phyloP scores from a whole-genome alignment of 1,284 basidiomycete genomes.

The Acaromyces ingoldii region DNA sequence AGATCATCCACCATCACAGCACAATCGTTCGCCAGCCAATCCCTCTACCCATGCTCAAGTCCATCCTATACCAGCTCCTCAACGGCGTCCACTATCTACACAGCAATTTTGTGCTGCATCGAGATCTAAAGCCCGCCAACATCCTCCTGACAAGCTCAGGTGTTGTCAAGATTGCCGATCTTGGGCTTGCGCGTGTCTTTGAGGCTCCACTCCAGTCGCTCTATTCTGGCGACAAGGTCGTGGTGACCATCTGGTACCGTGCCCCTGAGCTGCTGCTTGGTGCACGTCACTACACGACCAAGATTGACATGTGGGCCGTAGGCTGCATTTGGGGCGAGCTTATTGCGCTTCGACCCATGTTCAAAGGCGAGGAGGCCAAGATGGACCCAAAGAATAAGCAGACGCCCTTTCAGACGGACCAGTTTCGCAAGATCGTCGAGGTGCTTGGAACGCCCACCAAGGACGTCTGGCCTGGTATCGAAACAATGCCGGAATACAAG shows the following conservation, averaged over 20 bases:
- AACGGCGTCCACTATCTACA: conserved; percentile 94
- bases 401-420: conserved; percentile 62
- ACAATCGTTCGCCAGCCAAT: conserved; percentile 76
- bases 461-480: conserved; percentile 80
- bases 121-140: conserved; percentile 97
- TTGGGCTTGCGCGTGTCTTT: conserved; percentile 84
- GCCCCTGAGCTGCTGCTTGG: conserved; percentile 91
- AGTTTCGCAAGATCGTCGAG: conserved; percentile 89
- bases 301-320: conserved; percentile 96
- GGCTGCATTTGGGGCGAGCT: conserved; percentile 96
- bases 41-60: conserved; percentile 74
- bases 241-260: conserved; percentile 99
- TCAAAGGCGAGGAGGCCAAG: conserved; percentile 98
- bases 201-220: conserved; percentile 79
- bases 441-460: conserved; percentile 83
- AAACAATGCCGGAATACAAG: conserved; percentile 73
- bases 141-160: conserved; percentile 86
- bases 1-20: conserved; percentile 96
- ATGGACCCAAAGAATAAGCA: conserved; percentile 60
- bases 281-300: conserved; percentile 92
- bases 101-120: conserved; percentile 87
- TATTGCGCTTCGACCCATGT: conserved; percentile 86
- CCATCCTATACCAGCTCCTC: conserved; percentile 88
- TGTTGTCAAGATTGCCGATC: conserved; percentile 93
- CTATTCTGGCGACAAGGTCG: conserved; percentile 80